These are phyloP conservation scores for Ceratobasidium sp. DNA, from an alignment of 1,284 basidiomycete genomes.

Conservation along the genomic window DNA sequence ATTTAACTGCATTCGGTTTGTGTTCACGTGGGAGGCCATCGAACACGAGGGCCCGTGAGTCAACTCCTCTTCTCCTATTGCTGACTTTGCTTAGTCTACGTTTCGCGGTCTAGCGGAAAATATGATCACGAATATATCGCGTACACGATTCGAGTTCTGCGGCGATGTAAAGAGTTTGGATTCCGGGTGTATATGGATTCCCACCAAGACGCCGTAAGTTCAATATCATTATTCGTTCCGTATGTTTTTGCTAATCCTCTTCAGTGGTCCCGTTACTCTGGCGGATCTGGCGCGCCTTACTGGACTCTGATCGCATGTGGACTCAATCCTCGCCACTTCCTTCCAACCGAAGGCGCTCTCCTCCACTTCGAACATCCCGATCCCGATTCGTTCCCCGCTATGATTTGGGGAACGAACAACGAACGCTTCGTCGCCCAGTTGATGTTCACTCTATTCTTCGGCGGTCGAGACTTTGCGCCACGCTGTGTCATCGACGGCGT, in stretches of 20 bases:
- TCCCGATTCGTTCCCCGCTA: conserved; percentile 84
- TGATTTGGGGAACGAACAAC: conserved; percentile 99
- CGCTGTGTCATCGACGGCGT: conserved; percentile 91
- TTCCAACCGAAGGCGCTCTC: conserved; percentile 87
- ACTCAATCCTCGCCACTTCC: conserved; percentile 87
- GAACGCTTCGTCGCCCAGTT: conserved; percentile 90
- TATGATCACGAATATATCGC: conserved; percentile 95
- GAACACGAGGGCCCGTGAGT: conserved; percentile 96
- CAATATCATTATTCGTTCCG: background rate
- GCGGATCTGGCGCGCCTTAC: conserved; percentile 95
- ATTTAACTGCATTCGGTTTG: conserved; percentile 91
- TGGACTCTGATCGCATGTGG: conserved; percentile 96
- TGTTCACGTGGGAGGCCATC: conserved; percentile 94
- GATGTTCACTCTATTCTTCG: conserved; percentile 95
- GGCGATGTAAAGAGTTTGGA: conserved; percentile 94
- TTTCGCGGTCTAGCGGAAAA: conserved; percentile 80
- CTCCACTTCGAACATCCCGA: conserved; percentile 93
- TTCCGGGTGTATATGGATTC: conserved; percentile 96
- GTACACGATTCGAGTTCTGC: conserved; percentile 88
- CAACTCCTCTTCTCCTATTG: background rate
- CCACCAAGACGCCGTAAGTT: conserved; percentile 93
- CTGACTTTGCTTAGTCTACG: background rate
- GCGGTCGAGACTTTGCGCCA: conserved; percentile 90
- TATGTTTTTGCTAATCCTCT: background rate
- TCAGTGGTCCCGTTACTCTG: conserved; percentile 97